A percentile compares a stretch with the other conserved stretches of the same genome.
Evolutionary conservation across 306 rosid genomes (phyloP).

Genomic region (Lathyrus aphaca): DNA sequence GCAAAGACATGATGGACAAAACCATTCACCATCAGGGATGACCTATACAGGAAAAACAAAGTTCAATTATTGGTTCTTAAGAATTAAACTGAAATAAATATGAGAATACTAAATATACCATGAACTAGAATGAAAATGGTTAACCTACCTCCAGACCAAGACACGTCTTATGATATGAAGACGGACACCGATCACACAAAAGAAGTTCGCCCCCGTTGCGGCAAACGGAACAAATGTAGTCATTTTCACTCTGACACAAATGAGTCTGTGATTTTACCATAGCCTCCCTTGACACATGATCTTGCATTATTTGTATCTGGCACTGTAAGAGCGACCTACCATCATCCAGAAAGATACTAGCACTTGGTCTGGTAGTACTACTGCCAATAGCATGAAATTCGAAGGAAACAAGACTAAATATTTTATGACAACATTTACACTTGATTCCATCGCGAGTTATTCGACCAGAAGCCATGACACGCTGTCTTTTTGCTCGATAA

Average conservation of each 20-base stretch:
- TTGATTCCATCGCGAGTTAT: constrained; percentile 74
- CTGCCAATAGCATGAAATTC: constrained; percentile 60
- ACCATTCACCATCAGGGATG: constrained; percentile 92
- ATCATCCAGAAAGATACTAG: constrained; percentile 63
- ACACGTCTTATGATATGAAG: constrained; percentile 73
- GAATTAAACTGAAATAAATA: neutral
- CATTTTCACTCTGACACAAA: constrained; percentile 52
- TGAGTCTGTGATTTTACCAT: constrained; percentile 27
- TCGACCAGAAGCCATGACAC: constrained; percentile 49
- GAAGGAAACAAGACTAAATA: constrained; percentile 55
- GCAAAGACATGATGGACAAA: constrained; percentile 84
- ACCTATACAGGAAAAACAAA: constrained; percentile 52
- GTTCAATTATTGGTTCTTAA: constrained; percentile 24
- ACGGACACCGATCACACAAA: constrained; percentile 84
- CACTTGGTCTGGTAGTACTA: constrained; percentile 47
- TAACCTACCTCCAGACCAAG: constrained; percentile 70
- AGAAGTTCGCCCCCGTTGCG: constrained; percentile 83
- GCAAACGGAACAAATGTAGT: constrained; percentile 76
- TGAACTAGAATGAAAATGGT: constrained; percentile 26
- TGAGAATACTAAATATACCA: constrained; percentile 17
- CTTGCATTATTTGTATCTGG: constrained; percentile 53
- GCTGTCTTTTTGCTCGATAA: constrained; percentile 40
- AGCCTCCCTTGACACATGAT: constrained; percentile 35
- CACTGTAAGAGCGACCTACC: constrained; percentile 71
- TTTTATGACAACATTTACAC: constrained; percentile 67